Percentiles rank a stretch among this genome's conserved stretches.
Evolutionary conservation across 1,284 basidiomycete genomes (phyloP).

Genomic region (Irpex lacteus): DNA sequence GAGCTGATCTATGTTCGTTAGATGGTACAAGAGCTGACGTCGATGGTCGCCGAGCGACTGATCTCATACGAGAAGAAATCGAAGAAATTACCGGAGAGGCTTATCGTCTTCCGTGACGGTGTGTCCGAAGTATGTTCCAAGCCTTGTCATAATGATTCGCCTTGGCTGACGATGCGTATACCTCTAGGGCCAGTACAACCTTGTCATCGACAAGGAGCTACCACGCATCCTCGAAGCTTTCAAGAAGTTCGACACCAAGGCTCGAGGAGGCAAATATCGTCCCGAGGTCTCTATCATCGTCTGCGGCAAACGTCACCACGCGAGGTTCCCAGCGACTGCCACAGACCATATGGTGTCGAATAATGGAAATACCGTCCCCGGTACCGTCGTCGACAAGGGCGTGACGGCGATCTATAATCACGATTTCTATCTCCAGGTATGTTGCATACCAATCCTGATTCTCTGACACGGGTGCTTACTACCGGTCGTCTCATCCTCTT

Average conservation of each 20-base stretch:
- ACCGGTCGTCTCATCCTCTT: too few relatives aligned
- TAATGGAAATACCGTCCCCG: conserved; percentile 72
- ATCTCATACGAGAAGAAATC: conserved; percentile 51
- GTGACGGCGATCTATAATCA: conserved; percentile 69
- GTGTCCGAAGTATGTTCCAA: conserved; percentile 59
- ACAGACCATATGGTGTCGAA: conserved; percentile 40
- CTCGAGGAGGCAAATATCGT: conserved; percentile 37
- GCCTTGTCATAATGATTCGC: too few relatives aligned
- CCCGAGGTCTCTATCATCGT: conserved; percentile 71
- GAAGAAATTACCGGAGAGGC: conserved; percentile 52
- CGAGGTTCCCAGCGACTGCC: conserved; percentile 59
- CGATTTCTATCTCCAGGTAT: conserved; percentile 72
- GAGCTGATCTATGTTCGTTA: conserved; percentile 23
- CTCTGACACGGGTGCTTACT: too few relatives aligned
- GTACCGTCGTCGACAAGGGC: conserved; percentile 74
- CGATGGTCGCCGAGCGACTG: conserved; percentile 70
- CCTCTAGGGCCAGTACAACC: conserved; percentile 62
- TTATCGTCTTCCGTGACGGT: conserved; percentile 73
- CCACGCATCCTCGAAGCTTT: conserved; percentile 56
- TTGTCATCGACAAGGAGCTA: conserved; percentile 56
- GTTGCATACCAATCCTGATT: neutral
- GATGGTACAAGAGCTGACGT: conserved; percentile 63
- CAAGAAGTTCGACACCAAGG: conserved; percentile 44
- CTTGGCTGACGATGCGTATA: neutral
- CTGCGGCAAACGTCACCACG: conserved; percentile 79